A percentile compares a stretch with the other conserved stretches of the same genome.
Conservation (phyloP, 441 rosid genomes). For the Biscutella laevigata region DNA sequence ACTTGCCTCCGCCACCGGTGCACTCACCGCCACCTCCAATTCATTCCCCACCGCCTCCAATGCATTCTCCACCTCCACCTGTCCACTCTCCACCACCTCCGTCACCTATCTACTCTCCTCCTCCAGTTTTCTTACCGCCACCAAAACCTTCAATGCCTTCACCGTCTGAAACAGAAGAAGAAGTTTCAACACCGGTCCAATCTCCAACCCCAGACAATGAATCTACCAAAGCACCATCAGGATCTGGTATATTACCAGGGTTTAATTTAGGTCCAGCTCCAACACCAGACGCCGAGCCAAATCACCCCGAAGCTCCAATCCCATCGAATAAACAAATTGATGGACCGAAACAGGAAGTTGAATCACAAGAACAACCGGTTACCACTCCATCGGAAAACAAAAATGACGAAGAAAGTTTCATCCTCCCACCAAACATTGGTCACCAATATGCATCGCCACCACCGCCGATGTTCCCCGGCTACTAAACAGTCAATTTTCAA, state of each 20-base stretch:
- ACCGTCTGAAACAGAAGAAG: constrained; percentile 4
- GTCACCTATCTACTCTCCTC: constrained; percentile 24
- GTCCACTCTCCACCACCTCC: constrained; percentile 16
- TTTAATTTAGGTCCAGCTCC: constrained; percentile 9
- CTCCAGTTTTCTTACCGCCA: constrained; percentile 22
- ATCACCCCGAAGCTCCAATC: neutral
- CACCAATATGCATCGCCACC: constrained; percentile 33
- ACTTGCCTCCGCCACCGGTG: constrained; percentile 17
- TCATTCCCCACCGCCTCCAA: neutral
- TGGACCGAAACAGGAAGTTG: neutral
- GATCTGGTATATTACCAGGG: constrained; percentile 3
- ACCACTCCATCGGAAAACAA: constrained; percentile 10
- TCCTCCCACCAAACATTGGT: constrained; percentile 40
- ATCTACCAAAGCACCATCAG: constrained; percentile 12
- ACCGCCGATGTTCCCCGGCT: constrained; percentile 72
- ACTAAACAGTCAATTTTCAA: constrained; percentile 29
- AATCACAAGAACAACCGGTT: constrained; percentile 9
- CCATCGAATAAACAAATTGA: neutral
- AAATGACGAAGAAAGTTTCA: constrained; percentile 9
- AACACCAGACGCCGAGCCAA: constrained; percentile 3
- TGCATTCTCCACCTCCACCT: constrained; percentile 7
- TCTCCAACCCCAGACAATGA: constrained; percentile 16
- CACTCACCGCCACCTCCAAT: constrained; percentile 15
- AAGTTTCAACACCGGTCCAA: constrained; percentile 20
- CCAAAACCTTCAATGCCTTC: constrained; percentile 20